phyloP scores from a whole-genome alignment of 495 filamentous ascomycete genomes.

The Evernia prunastri region DNA sequence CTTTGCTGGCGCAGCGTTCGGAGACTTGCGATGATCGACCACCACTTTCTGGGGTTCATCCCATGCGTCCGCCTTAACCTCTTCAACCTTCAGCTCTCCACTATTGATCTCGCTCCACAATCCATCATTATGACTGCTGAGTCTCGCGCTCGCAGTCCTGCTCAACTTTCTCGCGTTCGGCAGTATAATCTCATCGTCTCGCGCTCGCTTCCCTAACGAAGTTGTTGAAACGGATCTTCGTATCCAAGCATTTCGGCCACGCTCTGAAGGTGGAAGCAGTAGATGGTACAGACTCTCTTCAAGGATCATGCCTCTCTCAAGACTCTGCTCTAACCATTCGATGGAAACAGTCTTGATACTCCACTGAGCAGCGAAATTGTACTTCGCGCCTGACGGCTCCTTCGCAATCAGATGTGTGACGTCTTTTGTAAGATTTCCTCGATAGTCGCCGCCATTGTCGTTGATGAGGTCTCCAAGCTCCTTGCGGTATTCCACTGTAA shows the following conservation, averaged over 20 bases:
- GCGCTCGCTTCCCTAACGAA: conserved; percentile 41
- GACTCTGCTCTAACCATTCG: conserved; percentile 81
- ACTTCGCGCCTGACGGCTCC: conserved; percentile 76
- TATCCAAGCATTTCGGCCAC: conserved; percentile 75
- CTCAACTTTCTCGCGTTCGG: conserved; percentile 57
- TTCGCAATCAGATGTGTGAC: conserved; percentile 83
- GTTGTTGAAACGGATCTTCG: conserved; percentile 29
- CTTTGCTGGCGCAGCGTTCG: background rate
- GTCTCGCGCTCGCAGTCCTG: conserved; percentile 69
- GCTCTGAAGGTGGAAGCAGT: conserved; percentile 54
- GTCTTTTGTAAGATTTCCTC: conserved; percentile 75
- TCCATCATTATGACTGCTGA: conserved; percentile 69
- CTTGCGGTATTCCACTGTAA: conserved; percentile 57
- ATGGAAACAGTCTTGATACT: conserved; percentile 65
- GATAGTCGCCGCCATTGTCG: conserved; percentile 70
- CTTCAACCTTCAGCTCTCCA: conserved; percentile 34
- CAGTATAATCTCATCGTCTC: conserved; percentile 25
- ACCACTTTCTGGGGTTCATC: conserved; percentile 20
- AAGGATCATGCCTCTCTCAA: conserved; percentile 87
- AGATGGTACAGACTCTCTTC: conserved; percentile 81
- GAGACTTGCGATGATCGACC: background rate
- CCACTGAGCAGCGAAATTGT: conserved; percentile 75
- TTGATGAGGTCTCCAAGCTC: conserved; percentile 57
- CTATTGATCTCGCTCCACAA: conserved; percentile 87
- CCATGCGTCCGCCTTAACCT: conserved; percentile 15